These are phyloP conservation scores for Trichoderma sp. DNA, from an alignment of 2,329 filamentous ascomycete genomes.

Conservation along the genomic window DNA sequence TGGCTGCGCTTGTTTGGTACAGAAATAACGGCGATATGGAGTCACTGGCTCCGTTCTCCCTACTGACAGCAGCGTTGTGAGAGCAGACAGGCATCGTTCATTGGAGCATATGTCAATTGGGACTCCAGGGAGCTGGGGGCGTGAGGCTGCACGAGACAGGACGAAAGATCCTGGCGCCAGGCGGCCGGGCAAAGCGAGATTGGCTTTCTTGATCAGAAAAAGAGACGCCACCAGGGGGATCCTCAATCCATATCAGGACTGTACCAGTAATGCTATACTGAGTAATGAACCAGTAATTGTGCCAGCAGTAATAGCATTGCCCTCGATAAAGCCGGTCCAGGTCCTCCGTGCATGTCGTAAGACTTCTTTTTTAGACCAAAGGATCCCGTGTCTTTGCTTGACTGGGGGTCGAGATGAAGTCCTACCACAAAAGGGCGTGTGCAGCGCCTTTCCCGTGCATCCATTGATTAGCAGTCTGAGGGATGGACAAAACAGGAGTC, in stretches of 20 bases:
- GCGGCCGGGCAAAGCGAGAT: slow-evolving; percentile 14
- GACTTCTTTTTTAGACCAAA: not conserved
- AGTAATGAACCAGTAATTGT: not conserved
- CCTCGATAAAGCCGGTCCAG: not conserved
- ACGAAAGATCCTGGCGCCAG: not conserved
- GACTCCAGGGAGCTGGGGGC: not conserved
- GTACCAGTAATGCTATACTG: not conserved
- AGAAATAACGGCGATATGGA: not conserved
- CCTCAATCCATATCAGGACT: not conserved
- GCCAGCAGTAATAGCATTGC: not conserved
- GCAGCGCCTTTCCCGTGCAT: not conserved
- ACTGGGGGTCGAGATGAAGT: slow-evolving; percentile 9
- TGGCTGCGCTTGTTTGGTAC: slow-evolving; percentile 1
- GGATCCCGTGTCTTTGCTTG: not conserved
- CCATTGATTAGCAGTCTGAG: not conserved
- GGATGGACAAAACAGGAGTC: not conserved
- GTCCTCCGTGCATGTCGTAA: not conserved
- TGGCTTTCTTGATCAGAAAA: slow-evolving; percentile 1
- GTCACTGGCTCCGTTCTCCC: not conserved
- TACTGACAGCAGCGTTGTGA: not conserved
- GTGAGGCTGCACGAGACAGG: slow-evolving; percentile 1
- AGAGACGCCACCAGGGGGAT: not conserved
- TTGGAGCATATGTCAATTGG: not conserved
- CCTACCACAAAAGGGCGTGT: not conserved
- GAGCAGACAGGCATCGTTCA: not conserved